These are phyloP conservation scores for Phanerochaete carnosa DNA, from an alignment of 768 basidiomycete genomes.

Conservation along the genomic window DNA sequence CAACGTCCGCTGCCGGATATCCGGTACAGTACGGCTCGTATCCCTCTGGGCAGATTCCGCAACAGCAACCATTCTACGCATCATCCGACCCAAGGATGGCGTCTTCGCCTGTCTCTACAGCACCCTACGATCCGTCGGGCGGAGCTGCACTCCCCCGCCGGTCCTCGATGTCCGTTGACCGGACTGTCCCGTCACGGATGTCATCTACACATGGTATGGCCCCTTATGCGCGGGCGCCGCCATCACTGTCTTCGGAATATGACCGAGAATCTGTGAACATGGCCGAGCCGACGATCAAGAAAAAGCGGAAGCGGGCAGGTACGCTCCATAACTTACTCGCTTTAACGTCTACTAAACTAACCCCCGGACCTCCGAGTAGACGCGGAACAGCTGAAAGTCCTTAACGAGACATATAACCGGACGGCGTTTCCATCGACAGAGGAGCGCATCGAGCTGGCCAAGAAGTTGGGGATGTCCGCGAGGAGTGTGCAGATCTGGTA, in stretches of 20 bases:
- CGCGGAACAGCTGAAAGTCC: constrained; percentile 71
- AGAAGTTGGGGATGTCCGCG: constrained; percentile 77
- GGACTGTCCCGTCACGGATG: constrained; percentile 20
- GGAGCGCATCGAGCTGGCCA: constrained; percentile 75
- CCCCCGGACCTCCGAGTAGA: constrained; percentile 30
- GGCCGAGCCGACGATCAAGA: constrained; percentile 69
- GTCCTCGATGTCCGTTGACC: constrained; percentile 31
- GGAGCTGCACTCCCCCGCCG: constrained; percentile 26
- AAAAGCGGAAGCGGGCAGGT: constrained; percentile 78
- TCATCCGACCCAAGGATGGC: constrained; percentile 35
- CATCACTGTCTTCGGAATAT: constrained; percentile 17
- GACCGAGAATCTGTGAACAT: constrained; percentile 25
- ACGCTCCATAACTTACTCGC: background rate
- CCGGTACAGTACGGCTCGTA: constrained; percentile 51
- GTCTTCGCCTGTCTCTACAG: constrained; percentile 19
- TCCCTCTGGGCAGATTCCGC: constrained; percentile 26
- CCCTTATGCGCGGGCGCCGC: constrained; percentile 47
- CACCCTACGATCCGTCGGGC: constrained; percentile 13
- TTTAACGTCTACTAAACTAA: background rate
- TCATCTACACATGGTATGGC: constrained; percentile 35
- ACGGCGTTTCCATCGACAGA: constrained; percentile 89
- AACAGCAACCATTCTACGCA: constrained; percentile 28
- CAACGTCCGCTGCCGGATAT: constrained; percentile 58
- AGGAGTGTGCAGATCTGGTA: constrained; percentile 88
- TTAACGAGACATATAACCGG: constrained; percentile 76